Evolutionary conservation across 1,284 basidiomycete species (phyloP).

Genomic region (Naganishia albida): DNA sequence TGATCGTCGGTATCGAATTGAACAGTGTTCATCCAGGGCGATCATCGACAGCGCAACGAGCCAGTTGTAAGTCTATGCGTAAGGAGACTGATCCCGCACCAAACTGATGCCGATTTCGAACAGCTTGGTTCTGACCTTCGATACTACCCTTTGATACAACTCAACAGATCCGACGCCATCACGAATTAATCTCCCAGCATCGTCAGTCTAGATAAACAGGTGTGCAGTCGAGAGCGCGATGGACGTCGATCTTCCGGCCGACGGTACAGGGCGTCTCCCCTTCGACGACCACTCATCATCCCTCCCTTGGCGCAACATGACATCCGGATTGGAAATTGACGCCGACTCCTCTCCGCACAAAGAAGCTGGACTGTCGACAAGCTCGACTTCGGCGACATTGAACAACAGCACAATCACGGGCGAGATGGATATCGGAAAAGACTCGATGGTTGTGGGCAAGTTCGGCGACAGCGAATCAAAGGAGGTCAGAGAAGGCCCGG

Average conservation of each 20-base stretch:
- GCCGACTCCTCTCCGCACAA: neutral
- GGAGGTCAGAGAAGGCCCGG: neutral
- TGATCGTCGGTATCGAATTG: neutral
- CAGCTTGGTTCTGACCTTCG: no score
- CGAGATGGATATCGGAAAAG: neutral
- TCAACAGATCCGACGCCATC: no score
- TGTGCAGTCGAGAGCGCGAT: neutral
- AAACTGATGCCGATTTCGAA: no score
- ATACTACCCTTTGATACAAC: no score
- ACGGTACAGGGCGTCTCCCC: constrained; percentile 2
- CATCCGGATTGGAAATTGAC: neutral
- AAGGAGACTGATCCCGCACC: no score
- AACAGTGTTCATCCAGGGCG: neutral
- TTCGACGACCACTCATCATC: neutral
- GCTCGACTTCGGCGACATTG: neutral
- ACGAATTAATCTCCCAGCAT: no score
- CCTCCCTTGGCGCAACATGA: neutral
- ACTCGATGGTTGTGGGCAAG: neutral
- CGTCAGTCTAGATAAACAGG: no score
- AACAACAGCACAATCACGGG: neutral
- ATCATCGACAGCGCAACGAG: neutral
- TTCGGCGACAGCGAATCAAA: neutral
- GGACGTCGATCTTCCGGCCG: constrained; percentile 1
- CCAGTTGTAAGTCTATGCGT: no score
- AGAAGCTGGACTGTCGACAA: neutral